Conservation (phyloP, 345 rosid genomes). For the Aquilaria malaccensis region DNA sequence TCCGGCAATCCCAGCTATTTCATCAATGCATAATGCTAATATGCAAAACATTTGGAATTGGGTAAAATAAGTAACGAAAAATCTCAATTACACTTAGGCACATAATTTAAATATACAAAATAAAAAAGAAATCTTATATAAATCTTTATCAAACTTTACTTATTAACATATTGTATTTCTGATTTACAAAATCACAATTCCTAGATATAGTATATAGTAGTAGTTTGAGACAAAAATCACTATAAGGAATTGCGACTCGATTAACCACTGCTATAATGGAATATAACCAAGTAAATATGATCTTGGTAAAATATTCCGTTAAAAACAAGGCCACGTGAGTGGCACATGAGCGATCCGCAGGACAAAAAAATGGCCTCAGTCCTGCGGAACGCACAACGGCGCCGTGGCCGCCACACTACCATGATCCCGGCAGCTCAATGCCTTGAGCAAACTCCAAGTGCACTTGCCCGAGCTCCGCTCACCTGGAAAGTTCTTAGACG, state of each 20-base stretch:
- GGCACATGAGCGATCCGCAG: constrained; percentile 5
- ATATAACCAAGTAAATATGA: neutral
- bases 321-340: neutral
- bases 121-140: too few species aligned
- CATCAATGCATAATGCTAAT: too few species aligned
- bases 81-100: too few species aligned
- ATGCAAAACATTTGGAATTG: too few species aligned
- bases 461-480: constrained; percentile 25
- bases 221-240: neutral
- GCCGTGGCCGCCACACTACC: constrained; percentile 48
- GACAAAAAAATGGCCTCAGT: constrained; percentile 2
- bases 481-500: constrained; percentile 13
- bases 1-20: neutral
- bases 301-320: too few species aligned
- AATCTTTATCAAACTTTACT: too few species aligned
- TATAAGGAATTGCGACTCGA: neutral
- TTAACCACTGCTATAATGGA: neutral
- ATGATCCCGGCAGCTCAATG: constrained; percentile 57
- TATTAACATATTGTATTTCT: too few species aligned
- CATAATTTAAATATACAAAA: too few species aligned
- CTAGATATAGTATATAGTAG: neutral
- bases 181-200: constrained; percentile 9
- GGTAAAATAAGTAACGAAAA: too few species aligned
- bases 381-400: constrained; percentile 35
- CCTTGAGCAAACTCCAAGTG: constrained; percentile 49